A percentile compares a stretch with the other conserved stretches of the same genome.
These are phyloP conservation scores for Elymus sibiricus DNA, from an alignment of 176 grass and related monocot species.

Conservation along the genomic window DNA sequence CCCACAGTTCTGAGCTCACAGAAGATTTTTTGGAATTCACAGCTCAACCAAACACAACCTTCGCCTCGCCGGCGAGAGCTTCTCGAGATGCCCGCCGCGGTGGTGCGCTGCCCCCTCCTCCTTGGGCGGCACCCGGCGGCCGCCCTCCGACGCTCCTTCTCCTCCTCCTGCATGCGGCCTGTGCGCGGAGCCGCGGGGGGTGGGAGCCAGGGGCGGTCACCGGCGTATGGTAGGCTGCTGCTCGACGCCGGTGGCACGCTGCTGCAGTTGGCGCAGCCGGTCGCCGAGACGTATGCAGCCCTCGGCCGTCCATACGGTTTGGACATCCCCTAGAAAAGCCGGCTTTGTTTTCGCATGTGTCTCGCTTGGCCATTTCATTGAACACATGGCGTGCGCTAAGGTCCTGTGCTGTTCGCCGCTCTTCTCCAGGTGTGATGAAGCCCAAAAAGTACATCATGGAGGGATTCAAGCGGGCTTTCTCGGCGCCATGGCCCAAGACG, in stretches of 20 bases:
- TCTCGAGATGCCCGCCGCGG: constrained; percentile 34
- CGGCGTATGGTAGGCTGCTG: constrained; percentile 62
- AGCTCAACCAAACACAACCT: neutral
- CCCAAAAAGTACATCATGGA: constrained; percentile 54
- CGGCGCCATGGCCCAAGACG: constrained; percentile 79
- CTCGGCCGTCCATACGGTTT: constrained; percentile 73
- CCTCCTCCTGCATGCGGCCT: neutral
- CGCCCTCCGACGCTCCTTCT: neutral
- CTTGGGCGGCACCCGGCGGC: constrained; percentile 5
- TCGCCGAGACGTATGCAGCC: constrained; percentile 65
- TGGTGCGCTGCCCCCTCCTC: neutral
- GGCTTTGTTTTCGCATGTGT: neutral
- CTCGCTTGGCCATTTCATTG: neutral
- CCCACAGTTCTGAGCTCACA: neutral
- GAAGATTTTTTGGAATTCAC: neutral
- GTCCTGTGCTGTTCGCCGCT: neutral
- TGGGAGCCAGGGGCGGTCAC: neutral
- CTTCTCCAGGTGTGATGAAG: constrained; percentile 41
- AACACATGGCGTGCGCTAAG: neutral
- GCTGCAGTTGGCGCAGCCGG: constrained; percentile 65
- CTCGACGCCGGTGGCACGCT: constrained; percentile 82
- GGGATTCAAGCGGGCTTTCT: constrained; percentile 80
- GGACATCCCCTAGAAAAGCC: neutral
- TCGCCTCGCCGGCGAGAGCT: neutral
- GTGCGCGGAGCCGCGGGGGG: constrained; percentile 1